Evolutionary conservation across 495 filamentous ascomycete genomes (phyloP).

Genomic region (Lindgomyces ingoldianus): DNA sequence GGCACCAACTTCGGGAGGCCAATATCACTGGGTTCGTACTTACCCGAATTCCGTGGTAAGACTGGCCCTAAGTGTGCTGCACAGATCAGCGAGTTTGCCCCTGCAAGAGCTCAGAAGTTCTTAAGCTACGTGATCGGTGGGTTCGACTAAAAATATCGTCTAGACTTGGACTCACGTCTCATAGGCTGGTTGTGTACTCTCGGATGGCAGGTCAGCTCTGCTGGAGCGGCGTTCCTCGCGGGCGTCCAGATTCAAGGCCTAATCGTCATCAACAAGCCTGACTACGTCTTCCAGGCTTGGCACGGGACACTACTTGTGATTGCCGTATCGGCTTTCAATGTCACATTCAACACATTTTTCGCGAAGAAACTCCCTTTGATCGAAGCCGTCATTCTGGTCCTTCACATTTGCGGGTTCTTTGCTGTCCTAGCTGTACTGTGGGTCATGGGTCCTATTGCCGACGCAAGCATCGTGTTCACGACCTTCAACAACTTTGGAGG

Average conservation of each 20-base stretch:
- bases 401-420: conserved; percentile 65
- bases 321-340: conserved; percentile 52
- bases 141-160: background rate
- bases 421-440: conserved; percentile 61
- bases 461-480: conserved; percentile 39
- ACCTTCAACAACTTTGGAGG: conserved; percentile 57
- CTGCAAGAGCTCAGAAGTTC: conserved; percentile 35
- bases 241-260: conserved; percentile 62
- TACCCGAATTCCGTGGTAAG: no score
- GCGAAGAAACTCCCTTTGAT: conserved; percentile 57
- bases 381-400: conserved; percentile 58
- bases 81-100: conserved; percentile 41
- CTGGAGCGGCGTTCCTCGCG: conserved; percentile 55
- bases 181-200: conserved; percentile 61
- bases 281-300: conserved; percentile 54
- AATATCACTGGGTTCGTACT: conserved; percentile 47
- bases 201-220: conserved; percentile 60
- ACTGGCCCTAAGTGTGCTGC: no score
- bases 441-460: conserved; percentile 20
- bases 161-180: background rate
- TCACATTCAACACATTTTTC: conserved; percentile 59
- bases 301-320: conserved; percentile 60
- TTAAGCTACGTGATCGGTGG: conserved; percentile 39
- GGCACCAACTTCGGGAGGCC: conserved; percentile 41
- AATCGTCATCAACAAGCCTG: conserved; percentile 54